Percentiles rank a stretch among this genome's conserved stretches.
Evolutionary conservation across 306 rosid species (phyloP).

Genomic region (Vigna trinervia): DNA sequence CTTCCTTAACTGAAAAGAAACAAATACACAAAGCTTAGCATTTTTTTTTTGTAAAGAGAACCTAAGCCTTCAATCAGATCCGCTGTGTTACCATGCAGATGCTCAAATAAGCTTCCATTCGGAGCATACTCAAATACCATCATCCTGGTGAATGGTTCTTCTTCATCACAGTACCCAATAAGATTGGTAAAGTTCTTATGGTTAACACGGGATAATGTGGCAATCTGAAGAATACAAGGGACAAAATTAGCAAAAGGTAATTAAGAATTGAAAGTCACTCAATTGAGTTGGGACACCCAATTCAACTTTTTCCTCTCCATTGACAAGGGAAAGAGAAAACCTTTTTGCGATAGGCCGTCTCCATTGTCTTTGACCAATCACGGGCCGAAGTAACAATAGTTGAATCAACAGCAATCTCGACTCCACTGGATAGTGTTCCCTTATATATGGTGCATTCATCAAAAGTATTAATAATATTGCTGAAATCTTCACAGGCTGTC

Average conservation of each 20-base stretch:
- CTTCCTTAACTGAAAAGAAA: slow-evolving; percentile 68
- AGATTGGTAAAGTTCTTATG: slow-evolving; percentile 95
- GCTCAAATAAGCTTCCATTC: slow-evolving; percentile 84
- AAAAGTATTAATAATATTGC: slow-evolving; percentile 75
- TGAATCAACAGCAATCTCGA: slow-evolving; percentile 94
- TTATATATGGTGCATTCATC: slow-evolving; percentile 74
- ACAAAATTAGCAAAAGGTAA: slow-evolving; percentile 30
- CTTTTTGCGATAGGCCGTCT: slow-evolving; percentile 73
- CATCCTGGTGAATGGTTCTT: slow-evolving; percentile 89
- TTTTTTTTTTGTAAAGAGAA: not conserved
- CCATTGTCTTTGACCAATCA: slow-evolving; percentile 81
- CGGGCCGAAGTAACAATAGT: slow-evolving; percentile 59
- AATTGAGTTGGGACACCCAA: slow-evolving; percentile 6
- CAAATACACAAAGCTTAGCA: not conserved
- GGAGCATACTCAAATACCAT: slow-evolving; percentile 99
- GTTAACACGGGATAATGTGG: slow-evolving; percentile 76
- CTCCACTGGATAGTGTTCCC: slow-evolving; percentile 97
- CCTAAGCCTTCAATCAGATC: slow-evolving; percentile 1
- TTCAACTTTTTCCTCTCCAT: slow-evolving; percentile 12
- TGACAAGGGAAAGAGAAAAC: slow-evolving; percentile 49
- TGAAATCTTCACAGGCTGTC: slow-evolving; percentile 98
- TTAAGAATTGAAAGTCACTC: slow-evolving; percentile 15
- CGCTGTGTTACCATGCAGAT: slow-evolving; percentile 74
- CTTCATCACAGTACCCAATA: slow-evolving; percentile 95
- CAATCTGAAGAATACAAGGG: slow-evolving; percentile 65